Conservation (phyloP, 23 red algal species). For the Agarophyton chilense region DNA sequence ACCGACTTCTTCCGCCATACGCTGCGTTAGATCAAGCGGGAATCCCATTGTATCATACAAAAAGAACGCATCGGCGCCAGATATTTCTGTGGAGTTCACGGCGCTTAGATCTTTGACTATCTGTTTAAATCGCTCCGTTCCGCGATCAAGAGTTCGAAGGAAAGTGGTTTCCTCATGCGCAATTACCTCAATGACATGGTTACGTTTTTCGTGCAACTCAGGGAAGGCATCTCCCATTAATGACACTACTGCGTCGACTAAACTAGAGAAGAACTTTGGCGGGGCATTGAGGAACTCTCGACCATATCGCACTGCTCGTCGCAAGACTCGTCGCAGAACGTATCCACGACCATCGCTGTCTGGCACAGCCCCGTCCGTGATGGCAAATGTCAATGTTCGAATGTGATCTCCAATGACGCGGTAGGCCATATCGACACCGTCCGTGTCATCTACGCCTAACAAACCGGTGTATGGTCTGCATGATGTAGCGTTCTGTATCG, state of each 20-base stretch:
- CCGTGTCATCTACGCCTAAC: constrained; percentile 75
- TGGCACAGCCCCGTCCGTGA: constrained; percentile 97
- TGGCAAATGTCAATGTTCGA: constrained; percentile 92
- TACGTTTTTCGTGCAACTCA: constrained; percentile 77
- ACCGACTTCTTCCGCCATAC: constrained; percentile 91
- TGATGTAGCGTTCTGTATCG: constrained; percentile 77
- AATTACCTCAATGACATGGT: constrained; percentile 78
- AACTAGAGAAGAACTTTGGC: constrained; percentile 73
- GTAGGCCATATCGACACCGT: constrained; percentile 95
- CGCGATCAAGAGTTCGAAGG: constrained; percentile 78
- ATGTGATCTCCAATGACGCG: constrained; percentile 96
- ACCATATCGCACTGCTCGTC: constrained; percentile 95
- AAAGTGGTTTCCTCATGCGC: constrained; percentile 92
- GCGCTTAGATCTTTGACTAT: constrained; percentile 54
- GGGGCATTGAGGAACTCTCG: constrained; percentile 86
- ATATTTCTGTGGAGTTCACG: constrained; percentile 58
- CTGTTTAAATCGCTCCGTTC: constrained; percentile 83
- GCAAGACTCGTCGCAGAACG: constrained; percentile 91
- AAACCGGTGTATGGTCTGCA: constrained; percentile 74
- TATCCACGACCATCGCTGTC: constrained; percentile 96
- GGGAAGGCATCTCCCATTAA: constrained; percentile 82
- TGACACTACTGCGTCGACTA: constrained; percentile 74
- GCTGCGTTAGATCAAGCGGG: constrained; percentile 94
- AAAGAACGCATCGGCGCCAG: constrained; percentile 96
- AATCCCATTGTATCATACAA: constrained; percentile 99